Percentiles rank a stretch among this genome's conserved stretches.
phyloP scores from a whole-genome alignment of 1,139 yeast species.

The Pichia sp. region DNA sequence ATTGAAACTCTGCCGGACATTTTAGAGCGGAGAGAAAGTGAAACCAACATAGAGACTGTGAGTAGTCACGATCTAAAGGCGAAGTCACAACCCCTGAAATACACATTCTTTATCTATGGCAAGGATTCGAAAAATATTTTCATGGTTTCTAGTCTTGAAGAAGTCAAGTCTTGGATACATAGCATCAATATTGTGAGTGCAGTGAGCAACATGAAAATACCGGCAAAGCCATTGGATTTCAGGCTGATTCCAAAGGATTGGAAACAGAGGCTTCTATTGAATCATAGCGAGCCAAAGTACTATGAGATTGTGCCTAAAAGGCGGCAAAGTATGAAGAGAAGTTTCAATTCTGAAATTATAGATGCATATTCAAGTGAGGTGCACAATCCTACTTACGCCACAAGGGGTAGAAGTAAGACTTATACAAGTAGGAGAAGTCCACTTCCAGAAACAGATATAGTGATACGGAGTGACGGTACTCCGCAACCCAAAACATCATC shows the following conservation, averaged over 20 bases:
- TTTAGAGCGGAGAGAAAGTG: neutral
- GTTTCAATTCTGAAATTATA: too few species aligned
- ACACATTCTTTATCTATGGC: conserved; percentile 31
- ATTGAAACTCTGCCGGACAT: too few species aligned
- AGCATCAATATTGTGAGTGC: conserved; percentile 51
- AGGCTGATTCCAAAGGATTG: conserved; percentile 3
- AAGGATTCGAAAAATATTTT: conserved; percentile 30
- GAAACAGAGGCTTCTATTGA: neutral
- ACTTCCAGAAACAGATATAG: too few species aligned
- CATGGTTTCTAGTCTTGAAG: conserved; percentile 28
- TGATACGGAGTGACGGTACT: too few species aligned
- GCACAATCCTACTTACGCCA: too few species aligned
- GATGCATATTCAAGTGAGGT: too few species aligned
- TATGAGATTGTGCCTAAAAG: conserved; percentile 10
- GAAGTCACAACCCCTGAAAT: too few species aligned
- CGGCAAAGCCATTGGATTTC: conserved; percentile 18
- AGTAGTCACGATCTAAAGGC: neutral
- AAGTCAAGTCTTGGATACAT: conserved; percentile 48
- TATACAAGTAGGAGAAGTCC: too few species aligned
- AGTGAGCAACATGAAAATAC: conserved; percentile 29
- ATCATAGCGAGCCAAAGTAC: conserved; percentile 1
- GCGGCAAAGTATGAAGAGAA: too few species aligned
- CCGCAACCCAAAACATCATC: neutral
- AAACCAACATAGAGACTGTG: neutral
- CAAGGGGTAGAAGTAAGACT: too few species aligned